These are phyloP conservation scores for Coemansia sp. DNA, from an alignment of 192 early-diverging fungal genomes.

Conservation along the genomic window DNA sequence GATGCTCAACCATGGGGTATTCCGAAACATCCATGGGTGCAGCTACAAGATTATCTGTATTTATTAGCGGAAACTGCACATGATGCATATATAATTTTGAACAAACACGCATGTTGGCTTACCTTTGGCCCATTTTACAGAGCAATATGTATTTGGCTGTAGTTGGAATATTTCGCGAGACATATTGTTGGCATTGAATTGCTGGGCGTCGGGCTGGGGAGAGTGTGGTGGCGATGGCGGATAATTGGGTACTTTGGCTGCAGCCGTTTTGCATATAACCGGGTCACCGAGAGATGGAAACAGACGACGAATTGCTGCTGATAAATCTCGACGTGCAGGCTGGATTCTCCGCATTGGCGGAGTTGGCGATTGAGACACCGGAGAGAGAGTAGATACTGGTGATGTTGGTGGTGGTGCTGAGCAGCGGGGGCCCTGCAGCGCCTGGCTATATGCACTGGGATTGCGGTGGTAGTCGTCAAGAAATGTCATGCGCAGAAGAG, in stretches of 20 bases:
- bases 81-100: slow-evolving; percentile 11
- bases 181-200: slow-evolving; percentile 21
- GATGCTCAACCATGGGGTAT: slow-evolving; percentile 31
- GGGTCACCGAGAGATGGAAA: slow-evolving; percentile 35
- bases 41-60: slow-evolving; percentile 19
- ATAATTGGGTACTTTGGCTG: slow-evolving; percentile 11
- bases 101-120: slow-evolving; percentile 11
- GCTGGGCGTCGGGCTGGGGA: background rate
- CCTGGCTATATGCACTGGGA: slow-evolving; percentile 47
- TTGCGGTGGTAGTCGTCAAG: slow-evolving; percentile 50
- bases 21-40: slow-evolving; percentile 44
- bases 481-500: slow-evolving; percentile 23
- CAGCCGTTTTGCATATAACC: slow-evolving; percentile 9
- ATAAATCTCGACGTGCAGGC: background rate
- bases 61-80: slow-evolving; percentile 1
- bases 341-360: too few relatives aligned
- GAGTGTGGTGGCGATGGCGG: slow-evolving; percentile 5
- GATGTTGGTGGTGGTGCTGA: background rate
- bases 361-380: too few relatives aligned
- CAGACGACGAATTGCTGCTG: slow-evolving; percentile 34
- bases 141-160: slow-evolving; percentile 27
- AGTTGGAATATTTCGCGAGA: slow-evolving; percentile 33
- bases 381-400: too few relatives aligned
- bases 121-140: slow-evolving; percentile 52
- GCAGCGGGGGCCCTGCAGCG: slow-evolving; percentile 31